phyloP scores from a whole-genome alignment of 2,329 filamentous ascomycete species.

The Alternaria brassicae region DNA sequence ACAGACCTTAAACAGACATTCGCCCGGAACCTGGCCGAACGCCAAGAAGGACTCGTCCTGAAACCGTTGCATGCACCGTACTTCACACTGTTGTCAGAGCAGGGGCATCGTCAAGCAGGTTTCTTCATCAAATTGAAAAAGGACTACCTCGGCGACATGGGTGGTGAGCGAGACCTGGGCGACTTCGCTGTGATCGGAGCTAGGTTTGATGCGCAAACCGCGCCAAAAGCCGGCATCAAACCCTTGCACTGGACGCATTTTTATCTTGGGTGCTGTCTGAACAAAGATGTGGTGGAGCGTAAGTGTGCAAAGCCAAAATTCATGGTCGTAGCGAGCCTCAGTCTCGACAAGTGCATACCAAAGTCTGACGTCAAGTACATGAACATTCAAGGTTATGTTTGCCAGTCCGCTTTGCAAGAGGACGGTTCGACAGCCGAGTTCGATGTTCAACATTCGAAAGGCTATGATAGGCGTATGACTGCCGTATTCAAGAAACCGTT shows the following conservation, averaged over 20 bases:
- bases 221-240: conserved; percentile 61
- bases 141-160: conserved; percentile 79
- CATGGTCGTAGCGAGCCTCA: conserved; percentile 66
- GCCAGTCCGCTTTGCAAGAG: conserved; percentile 35
- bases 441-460: conserved; percentile 28
- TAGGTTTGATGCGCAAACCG: conserved; percentile 70
- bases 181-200: conserved; percentile 84
- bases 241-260: conserved; percentile 79
- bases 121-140: conserved; percentile 87
- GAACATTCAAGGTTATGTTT: conserved; percentile 52
- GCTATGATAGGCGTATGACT: conserved; percentile 45
- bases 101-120: conserved; percentile 38
- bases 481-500: conserved; percentile 72
- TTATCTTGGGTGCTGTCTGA: conserved; percentile 76
- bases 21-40: conserved; percentile 67
- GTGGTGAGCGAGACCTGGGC: conserved; percentile 69
- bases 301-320: conserved; percentile 65
- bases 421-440: conserved; percentile 32
- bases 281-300: conserved; percentile 65
- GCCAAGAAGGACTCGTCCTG: conserved; percentile 80
- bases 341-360: conserved; percentile 57
- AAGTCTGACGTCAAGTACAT: conserved; percentile 53
- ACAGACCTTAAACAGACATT: conserved; percentile 59
- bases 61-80: conserved; percentile 81
- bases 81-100: conserved; percentile 56